Percentiles rank a stretch among this genome's conserved stretches.
Conservation (phyloP, 176 grass and related monocot genomes). For the Ampelocalamus luodianensis region DNA sequence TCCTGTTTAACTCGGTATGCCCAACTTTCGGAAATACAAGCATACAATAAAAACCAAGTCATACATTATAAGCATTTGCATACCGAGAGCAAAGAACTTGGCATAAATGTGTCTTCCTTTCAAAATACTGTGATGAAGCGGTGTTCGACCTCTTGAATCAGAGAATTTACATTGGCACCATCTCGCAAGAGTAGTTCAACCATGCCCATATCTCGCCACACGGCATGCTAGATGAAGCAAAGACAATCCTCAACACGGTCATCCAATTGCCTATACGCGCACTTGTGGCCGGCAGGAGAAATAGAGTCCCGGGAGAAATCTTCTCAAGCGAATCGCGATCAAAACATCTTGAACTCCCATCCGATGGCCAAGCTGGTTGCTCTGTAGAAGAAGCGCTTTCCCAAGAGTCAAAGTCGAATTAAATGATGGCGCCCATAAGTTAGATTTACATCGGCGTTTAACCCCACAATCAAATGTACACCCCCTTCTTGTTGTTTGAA, state of each 20-base stretch:
- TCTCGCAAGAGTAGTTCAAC: constrained; percentile 95
- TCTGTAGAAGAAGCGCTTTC: constrained; percentile 88
- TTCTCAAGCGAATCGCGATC: constrained; percentile 37
- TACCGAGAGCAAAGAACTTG: constrained; percentile 88
- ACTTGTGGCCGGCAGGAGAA: constrained; percentile 59
- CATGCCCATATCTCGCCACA: constrained; percentile 81
- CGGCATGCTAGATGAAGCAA: constrained; percentile 90
- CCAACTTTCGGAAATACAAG: not conserved
- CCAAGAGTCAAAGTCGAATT: constrained; percentile 68
- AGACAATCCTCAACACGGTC: constrained; percentile 66
- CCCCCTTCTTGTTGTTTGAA: constrained; percentile 79
- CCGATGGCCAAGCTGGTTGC: constrained; percentile 51
- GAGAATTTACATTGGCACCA: constrained; percentile 75
- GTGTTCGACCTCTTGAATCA: constrained; percentile 64
- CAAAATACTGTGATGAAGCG: constrained; percentile 93
- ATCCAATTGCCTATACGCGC: constrained; percentile 40
- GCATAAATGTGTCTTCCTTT: constrained; percentile 64
- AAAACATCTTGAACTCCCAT: constrained; percentile 54
- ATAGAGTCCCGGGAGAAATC: constrained; percentile 44
- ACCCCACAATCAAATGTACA: constrained; percentile 82
- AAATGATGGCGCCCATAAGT: constrained; percentile 50
- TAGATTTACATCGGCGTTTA: constrained; percentile 74
- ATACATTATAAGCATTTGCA: not conserved
- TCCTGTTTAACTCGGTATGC: not conserved
- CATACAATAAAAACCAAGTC: not conserved